Conservation (phyloP, 495 filamentous ascomycete genomes). For the Podospora australis region DNA sequence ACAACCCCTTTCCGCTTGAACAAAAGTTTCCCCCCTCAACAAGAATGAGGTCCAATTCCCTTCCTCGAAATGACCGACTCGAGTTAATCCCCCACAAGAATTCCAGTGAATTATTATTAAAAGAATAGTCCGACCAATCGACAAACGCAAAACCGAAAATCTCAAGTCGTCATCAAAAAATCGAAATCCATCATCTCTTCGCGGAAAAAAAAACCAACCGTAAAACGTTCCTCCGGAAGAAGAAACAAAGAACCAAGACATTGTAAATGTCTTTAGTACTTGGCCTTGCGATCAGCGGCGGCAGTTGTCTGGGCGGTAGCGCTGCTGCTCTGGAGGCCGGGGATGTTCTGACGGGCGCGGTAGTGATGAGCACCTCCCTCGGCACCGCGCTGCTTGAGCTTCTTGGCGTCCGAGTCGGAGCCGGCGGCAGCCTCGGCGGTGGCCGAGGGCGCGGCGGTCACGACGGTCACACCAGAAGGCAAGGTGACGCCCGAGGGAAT, state of each 20-base stretch:
- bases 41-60: not conserved
- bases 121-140: no score
- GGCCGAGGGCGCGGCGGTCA: constrained; percentile 7
- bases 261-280: no score
- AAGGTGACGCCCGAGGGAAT: constrained; percentile 21
- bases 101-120: no score
- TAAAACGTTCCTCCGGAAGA: no score
- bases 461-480: constrained; percentile 26
- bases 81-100: no score
- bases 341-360: no score
- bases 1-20: no score
- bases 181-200: not conserved
- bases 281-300: no score
- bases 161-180: not conserved
- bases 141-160: not conserved
- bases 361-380: no score
- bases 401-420: constrained; percentile 9
- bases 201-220: no score
- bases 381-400: constrained; percentile 1
- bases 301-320: not conserved
- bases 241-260: not conserved
- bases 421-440: constrained; percentile 9
- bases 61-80: not conserved
- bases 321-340: not conserved
- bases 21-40: no score